Conservation (phyloP, 1,139 yeast species). For the Suhomyces bolitotheri region DNA sequence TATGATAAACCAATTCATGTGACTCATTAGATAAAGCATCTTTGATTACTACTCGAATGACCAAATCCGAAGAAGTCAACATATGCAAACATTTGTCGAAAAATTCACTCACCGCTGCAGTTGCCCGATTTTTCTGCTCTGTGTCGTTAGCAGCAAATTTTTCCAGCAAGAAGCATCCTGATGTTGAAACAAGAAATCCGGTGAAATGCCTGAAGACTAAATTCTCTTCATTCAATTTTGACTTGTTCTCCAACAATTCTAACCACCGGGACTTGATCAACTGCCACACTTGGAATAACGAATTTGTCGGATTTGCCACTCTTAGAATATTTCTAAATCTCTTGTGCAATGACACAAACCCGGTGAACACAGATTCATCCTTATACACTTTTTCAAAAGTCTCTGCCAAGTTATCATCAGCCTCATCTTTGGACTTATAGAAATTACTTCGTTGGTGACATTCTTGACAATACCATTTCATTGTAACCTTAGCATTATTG, state of each 20-base stretch:
- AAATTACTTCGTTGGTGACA: slow-evolving; percentile 8
- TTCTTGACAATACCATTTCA: slow-evolving; percentile 49
- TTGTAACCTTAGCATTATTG: slow-evolving; percentile 50
- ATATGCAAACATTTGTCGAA: slow-evolving; percentile 52
- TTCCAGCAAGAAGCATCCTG: slow-evolving; percentile 52
- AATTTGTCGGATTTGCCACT: slow-evolving; percentile 58
- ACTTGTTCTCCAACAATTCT: slow-evolving; percentile 28
- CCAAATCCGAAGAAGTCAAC: slow-evolving; percentile 52
- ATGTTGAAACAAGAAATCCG: slow-evolving; percentile 59
- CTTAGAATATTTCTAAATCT: slow-evolving; percentile 57
- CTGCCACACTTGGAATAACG: slow-evolving; percentile 63
- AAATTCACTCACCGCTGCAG: slow-evolving; percentile 39
- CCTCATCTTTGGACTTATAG: slow-evolving; percentile 4
- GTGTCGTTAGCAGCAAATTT: slow-evolving; percentile 28
- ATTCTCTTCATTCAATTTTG: slow-evolving; percentile 32
- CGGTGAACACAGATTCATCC: slow-evolving; percentile 67
- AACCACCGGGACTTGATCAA: slow-evolving; percentile 60
- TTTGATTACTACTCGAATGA: slow-evolving; percentile 47
- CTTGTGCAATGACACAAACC: slow-evolving; percentile 76
- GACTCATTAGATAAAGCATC: slow-evolving; percentile 50
- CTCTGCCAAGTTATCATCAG: slow-evolving; percentile 29
- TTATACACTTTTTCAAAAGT: slow-evolving; percentile 52
- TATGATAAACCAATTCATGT: slow-evolving; percentile 44
- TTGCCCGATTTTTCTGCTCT: slow-evolving; percentile 28
- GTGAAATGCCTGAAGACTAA: slow-evolving; percentile 58